Evolutionary conservation across 768 basidiomycete genomes (phyloP), one percentile per base, ranked within the genome.

Genomic region (Tricholoma hemisulphureum): DNA sequence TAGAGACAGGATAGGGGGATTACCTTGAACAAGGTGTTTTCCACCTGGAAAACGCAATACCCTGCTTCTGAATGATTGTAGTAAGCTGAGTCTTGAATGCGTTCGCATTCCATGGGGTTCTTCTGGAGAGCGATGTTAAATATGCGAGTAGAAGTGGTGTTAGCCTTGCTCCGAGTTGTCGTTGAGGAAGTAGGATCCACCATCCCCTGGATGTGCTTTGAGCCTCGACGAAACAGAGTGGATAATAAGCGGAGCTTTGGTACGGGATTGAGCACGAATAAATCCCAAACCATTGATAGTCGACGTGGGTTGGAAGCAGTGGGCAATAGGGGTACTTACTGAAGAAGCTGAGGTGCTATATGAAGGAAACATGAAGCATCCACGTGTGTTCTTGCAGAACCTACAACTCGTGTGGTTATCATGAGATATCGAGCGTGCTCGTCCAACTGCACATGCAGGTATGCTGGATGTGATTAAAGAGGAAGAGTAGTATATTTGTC

Each of bases 11-110:
- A 55, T 45, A 37, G 50, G 9, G 21, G n/a, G 7, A 13, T 45
- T 64, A 88, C 87, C 70, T 82, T 87, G 72, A 89, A 88, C 55
- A 88, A 64, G 6, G 80, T 83, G 63, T 81, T 78, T 64, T 83
- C 83, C 13, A 85, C 83, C 51, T 76, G 76, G 60, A 89, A 77
- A n/a, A 85, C 71, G 63, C 81, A 83, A 61, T 83, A 82, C n/a
- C 82, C 84, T 26, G 79, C 77, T 31, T 73, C 69, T 6, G 61
- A 63, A 16, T 71, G 72, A 24, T 67, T 64, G 51, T 69, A 76
- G 54, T 73, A 77, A 34, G 72, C 68, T 32, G 63, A 50, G 61
- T 78, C 75, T 46, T 59, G 70, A n/a, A 60, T 61, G 43, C 70
- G 58, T 55, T 63, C 63, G 52, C 49, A 35, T 31, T 51, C 34